Conservation (phyloP, 192 early-diverging fungal genomes). For the Gamsiella multidivaricata region DNA sequence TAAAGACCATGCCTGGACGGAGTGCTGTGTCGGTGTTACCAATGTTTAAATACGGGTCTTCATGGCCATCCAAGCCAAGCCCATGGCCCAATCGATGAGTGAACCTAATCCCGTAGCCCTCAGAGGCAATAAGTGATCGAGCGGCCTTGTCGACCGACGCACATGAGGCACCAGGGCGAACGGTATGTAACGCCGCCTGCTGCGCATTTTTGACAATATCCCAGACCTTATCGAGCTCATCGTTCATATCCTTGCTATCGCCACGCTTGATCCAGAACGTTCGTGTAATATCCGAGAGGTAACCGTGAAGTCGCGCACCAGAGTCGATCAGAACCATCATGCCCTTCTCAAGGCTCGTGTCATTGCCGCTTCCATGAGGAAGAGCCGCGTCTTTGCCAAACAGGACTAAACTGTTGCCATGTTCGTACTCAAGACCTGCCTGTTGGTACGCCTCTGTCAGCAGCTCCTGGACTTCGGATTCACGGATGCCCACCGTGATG, state of each 20-base stretch:
- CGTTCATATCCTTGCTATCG: slow-evolving; percentile 33
- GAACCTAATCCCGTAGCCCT: slow-evolving; percentile 57
- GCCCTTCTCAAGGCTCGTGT: slow-evolving; percentile 40
- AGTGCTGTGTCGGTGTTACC: slow-evolving; percentile 56
- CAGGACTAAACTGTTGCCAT: slow-evolving; percentile 48
- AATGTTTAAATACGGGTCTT: slow-evolving; percentile 65
- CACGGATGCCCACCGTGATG: slow-evolving; percentile 45
- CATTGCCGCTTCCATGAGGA: slow-evolving; percentile 59
- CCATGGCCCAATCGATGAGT: slow-evolving; percentile 67
- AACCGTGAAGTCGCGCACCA: slow-evolving; percentile 58
- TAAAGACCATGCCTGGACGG: slow-evolving; percentile 60
- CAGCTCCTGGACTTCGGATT: slow-evolving; percentile 52
- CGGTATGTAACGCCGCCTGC: slow-evolving; percentile 43
- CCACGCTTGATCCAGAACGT: slow-evolving; percentile 58
- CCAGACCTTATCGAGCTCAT: slow-evolving; percentile 60
- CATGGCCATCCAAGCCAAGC: slow-evolving; percentile 63
- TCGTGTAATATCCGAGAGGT: slow-evolving; percentile 62
- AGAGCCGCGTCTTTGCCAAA: slow-evolving; percentile 63
- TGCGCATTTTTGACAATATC: slow-evolving; percentile 59
- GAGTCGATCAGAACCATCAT: slow-evolving; percentile 62
- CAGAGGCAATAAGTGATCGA: slow-evolving; percentile 44
- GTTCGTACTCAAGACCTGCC: slow-evolving; percentile 54
- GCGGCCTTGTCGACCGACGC: slow-evolving; percentile 61
- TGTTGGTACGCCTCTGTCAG: slow-evolving; percentile 39
- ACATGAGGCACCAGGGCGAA: slow-evolving; percentile 40